Base-by-base conservation (phyloP, 106 monocot species). In the Apostasia shenzhenica region DNA sequence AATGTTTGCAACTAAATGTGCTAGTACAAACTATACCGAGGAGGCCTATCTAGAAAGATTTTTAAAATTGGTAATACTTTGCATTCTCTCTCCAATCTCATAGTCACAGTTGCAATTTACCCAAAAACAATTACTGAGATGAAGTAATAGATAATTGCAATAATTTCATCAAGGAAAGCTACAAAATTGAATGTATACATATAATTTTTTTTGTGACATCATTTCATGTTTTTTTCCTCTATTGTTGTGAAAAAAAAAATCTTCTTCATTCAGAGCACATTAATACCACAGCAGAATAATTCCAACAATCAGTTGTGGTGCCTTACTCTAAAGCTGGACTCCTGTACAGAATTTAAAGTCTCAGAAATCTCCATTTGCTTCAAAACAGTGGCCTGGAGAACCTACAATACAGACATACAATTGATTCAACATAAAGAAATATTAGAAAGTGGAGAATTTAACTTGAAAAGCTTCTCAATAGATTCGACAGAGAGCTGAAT, bases 361-460 rank as follows among this genome's bases (percentile, higher is more conserved):
- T 86, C 79, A 14, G 58, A 55, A 59, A 93, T 83, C 73, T 93
- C 88, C 47, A 86, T 14, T 73, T 93, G 92, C 75, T 83, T 72
- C 61, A 85, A 69, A 8, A 83, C 71, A n/a, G 86, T 81, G 8
- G 88, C 83, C 1, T 88, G 85, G 59, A 93, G 69, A n/a, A 84
- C 81, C 92, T 93, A 42, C 66, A 38, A 70, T 26, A 51, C 42
- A 37, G 45, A 61, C 43, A 44, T 10, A 14, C 59, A 41, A 56
- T 4, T 3, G 55, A 4, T 59, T 59, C 26, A 59, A 39, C 58
- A 59, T 26, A 55, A 55, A 11, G 38, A 2, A 59, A 41, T 26
- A 3, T 37, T 57, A 37, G 45, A 49, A 61, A 61, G 14, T 8
- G 50, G n/a, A 42, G 43, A 67, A 12, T 9, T 45, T 63, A 45